Conservation (phyloP, 106 monocot species). For the Acorus gramineus region DNA sequence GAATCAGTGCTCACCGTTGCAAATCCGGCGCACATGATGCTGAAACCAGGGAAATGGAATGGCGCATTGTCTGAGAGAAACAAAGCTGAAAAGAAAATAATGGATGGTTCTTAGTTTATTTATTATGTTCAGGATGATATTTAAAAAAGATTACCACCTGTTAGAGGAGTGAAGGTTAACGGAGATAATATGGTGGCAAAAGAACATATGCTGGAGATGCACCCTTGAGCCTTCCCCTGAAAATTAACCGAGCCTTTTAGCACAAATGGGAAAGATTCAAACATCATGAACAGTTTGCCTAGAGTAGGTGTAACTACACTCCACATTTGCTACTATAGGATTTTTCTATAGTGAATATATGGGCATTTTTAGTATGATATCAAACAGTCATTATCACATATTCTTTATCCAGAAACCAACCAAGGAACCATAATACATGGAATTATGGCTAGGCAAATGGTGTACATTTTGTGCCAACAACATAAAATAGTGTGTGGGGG, state of each 20-base stretch:
- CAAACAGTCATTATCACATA: no score
- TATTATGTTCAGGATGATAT: background rate
- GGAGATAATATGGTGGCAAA: constrained; percentile 85
- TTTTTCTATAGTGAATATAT: no score
- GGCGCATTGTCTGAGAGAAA: constrained; percentile 82
- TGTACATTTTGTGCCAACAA: no score
- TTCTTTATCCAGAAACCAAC: no score
- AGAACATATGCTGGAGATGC: constrained; percentile 75
- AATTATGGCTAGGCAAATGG: no score
- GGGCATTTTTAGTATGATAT: no score
- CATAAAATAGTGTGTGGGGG: no score
- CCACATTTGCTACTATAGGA: no score
- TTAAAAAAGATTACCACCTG: constrained; percentile 34
- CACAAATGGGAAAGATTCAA: no score
- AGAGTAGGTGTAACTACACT: no score
- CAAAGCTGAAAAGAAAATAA: constrained; percentile 32
- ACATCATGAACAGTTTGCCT: no score
- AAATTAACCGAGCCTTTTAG: background rate
- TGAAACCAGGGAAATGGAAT: constrained; percentile 88
- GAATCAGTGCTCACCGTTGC: constrained; percentile 31
- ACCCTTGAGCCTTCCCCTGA: constrained; percentile 99
- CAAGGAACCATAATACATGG: no score
- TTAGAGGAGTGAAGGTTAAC: constrained; percentile 65
- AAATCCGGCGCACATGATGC: constrained; percentile 79
- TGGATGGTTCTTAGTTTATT: background rate